Conservation (phyloP, 306 rosid species). For the Heteromeles arbutifolia region DNA sequence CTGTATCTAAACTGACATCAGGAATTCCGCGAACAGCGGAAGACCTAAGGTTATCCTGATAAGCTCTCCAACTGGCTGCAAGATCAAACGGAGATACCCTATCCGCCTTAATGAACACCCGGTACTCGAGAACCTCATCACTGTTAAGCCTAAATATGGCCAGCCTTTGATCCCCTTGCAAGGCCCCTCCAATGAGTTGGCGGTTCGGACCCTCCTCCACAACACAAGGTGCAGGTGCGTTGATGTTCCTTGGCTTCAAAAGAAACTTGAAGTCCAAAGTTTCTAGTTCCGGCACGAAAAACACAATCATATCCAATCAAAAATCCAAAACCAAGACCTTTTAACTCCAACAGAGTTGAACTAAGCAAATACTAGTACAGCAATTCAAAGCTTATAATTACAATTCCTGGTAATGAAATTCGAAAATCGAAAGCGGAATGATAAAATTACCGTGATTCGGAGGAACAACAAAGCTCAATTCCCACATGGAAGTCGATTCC, state of each 20-base stretch:
- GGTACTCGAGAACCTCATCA: conserved; percentile 71
- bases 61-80: conserved; percentile 99
- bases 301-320: background rate
- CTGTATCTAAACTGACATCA: conserved; percentile 82
- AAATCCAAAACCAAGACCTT: background rate
- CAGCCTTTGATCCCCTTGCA: conserved; percentile 82
- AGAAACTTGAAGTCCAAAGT: conserved; percentile 92
- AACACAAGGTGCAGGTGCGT: conserved; percentile 55
- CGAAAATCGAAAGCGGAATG: background rate
- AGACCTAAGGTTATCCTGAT: conserved; percentile 85
- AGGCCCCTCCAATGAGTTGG: conserved; percentile 67
- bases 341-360: background rate
- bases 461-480: conserved; percentile 94
- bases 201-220: conserved; percentile 93
- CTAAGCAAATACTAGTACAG: background rate
- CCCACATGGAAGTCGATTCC: conserved; percentile 96
- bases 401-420: background rate
- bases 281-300: conserved; percentile 41
- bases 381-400: background rate
- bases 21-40: conserved; percentile 92
- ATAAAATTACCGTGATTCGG: conserved; percentile 77
- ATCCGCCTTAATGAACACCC: conserved; percentile 75
- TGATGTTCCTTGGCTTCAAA: conserved; percentile 69
- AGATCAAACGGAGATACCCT: conserved; percentile 97
- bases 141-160: conserved; percentile 65